Percentiles rank a stretch among this genome's conserved stretches.
These are phyloP conservation scores for Nidularia sp. DNA, from an alignment of 768 basidiomycete species.

Conservation along the genomic window DNA sequence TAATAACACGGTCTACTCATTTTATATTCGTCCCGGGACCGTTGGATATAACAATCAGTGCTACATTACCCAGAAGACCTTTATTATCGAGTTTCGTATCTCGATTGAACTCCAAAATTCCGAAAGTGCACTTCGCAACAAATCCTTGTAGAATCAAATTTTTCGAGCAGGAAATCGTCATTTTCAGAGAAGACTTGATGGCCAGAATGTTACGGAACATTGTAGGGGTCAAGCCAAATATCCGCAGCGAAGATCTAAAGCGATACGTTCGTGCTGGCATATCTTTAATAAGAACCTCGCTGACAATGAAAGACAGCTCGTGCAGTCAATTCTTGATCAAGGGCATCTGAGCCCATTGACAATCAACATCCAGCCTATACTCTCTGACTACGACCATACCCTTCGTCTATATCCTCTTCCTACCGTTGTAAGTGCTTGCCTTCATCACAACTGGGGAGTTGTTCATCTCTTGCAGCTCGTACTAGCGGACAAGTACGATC, in stretches of 20 bases:
- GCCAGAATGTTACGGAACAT: constrained; percentile 89
- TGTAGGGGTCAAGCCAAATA: constrained; percentile 81
- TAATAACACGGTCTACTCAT: constrained; percentile 73
- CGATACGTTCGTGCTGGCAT: constrained; percentile 62
- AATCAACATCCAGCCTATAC: constrained; percentile 76
- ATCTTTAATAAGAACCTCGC: neutral
- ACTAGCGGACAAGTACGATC: constrained; percentile 94
- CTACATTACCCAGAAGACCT: constrained; percentile 76
- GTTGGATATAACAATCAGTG: constrained; percentile 79
- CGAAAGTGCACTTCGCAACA: constrained; percentile 77
- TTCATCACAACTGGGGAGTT: neutral
- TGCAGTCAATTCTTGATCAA: constrained; percentile 96
- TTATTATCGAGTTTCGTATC: constrained; percentile 73
- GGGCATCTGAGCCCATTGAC: constrained; percentile 90
- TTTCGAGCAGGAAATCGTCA: constrained; percentile 91
- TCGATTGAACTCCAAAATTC: constrained; percentile 67
- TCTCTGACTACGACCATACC: constrained; percentile 89
- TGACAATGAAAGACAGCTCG: constrained; percentile 52
- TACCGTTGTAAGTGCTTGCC: constrained; percentile 61
- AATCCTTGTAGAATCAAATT: constrained; percentile 96
- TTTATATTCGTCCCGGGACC: constrained; percentile 97
- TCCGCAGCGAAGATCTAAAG: constrained; percentile 76
- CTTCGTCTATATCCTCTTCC: constrained; percentile 93
- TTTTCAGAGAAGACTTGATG: constrained; percentile 93
- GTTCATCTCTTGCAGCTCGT: constrained; percentile 53